Conservation (phyloP, 441 rosid genomes). For the Aleurites moluccanus region DNA sequence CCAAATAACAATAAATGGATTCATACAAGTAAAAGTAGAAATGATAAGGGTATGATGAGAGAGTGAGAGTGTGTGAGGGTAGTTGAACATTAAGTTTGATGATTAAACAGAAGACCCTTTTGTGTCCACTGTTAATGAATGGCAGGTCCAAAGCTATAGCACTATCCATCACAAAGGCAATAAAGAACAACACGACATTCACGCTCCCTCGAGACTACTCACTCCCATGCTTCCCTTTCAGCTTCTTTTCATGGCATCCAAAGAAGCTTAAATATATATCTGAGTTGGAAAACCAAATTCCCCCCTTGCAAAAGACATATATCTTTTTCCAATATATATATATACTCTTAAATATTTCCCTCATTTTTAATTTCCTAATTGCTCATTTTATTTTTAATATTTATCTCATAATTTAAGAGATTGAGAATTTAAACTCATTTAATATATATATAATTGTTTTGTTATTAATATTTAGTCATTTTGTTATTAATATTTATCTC, state of each 20-base stretch:
- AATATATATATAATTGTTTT: not conserved
- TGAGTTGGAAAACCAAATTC: slow-evolving; percentile 50
- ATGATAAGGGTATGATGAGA: not conserved
- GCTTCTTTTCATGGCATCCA: slow-evolving; percentile 52
- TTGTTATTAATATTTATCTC: too few species aligned
- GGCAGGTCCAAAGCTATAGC: slow-evolving; percentile 30
- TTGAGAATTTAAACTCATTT: too few species aligned
- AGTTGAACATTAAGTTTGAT: slow-evolving; percentile 19
- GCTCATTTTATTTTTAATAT: too few species aligned
- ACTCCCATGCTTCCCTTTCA: slow-evolving; percentile 31
- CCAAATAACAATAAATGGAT: too few species aligned
- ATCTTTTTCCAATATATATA: not conserved
- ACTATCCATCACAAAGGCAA: slow-evolving; percentile 33
- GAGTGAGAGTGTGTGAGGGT: not conserved
- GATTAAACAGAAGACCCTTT: slow-evolving; percentile 43
- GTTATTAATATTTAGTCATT: too few species aligned
- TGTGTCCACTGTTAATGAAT: slow-evolving; percentile 36
- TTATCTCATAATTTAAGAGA: too few species aligned
- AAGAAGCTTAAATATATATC: slow-evolving; percentile 21
- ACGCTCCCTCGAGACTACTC: slow-evolving; percentile 58
- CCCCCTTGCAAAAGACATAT: slow-evolving; percentile 7
- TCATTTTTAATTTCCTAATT: not conserved
- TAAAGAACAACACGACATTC: slow-evolving; percentile 40
- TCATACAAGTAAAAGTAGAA: not conserved
- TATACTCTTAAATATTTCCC: not conserved